Evolutionary conservation across 257 asterid species (phyloP).

Genomic region (Ajuga chamaepitys): DNA sequence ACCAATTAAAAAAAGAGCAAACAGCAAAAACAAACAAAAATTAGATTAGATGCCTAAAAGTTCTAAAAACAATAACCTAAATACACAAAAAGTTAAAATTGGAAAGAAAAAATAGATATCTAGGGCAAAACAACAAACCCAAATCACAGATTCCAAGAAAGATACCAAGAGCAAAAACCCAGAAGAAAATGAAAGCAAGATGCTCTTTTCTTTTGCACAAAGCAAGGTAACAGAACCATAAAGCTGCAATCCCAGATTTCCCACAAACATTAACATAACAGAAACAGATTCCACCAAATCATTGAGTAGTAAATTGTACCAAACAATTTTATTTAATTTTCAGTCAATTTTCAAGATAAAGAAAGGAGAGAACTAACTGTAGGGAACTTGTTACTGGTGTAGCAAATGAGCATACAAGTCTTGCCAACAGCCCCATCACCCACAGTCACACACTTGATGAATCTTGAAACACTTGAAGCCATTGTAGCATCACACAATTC

Average conservation of each 20-base stretch:
- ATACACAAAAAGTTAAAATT: not conserved
- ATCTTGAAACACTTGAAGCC: conserved; percentile 84
- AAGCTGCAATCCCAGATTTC: conserved; percentile 32
- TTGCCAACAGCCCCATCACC: conserved; percentile 99
- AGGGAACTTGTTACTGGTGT: conserved; percentile 95
- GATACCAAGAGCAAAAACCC: conserved; percentile 25
- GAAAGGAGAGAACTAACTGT: conserved; percentile 47
- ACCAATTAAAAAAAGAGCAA: too few species aligned
- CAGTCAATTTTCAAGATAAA: not conserved
- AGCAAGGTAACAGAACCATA: conserved; percentile 5
- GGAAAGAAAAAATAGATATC: not conserved
- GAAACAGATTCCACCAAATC: not conserved
- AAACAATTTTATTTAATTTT: not conserved
- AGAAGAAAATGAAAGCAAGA: conserved; percentile 19
- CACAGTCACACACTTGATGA: conserved; percentile 96
- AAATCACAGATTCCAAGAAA: conserved; percentile 31
- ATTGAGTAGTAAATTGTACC: not conserved
- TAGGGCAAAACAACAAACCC: conserved; percentile 12
- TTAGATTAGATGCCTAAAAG: not conserved
- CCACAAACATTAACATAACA: not conserved
- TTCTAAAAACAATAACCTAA: too few species aligned
- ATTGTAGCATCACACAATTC: conserved; percentile 32
- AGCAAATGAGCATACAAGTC: conserved; percentile 98
- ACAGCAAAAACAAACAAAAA: conserved; percentile 10
- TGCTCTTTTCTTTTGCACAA: conserved; percentile 9